Evolutionary conservation across 352 stramenopile genomes (phyloP).

Genomic region (Phytophthora ohioensis): DNA sequence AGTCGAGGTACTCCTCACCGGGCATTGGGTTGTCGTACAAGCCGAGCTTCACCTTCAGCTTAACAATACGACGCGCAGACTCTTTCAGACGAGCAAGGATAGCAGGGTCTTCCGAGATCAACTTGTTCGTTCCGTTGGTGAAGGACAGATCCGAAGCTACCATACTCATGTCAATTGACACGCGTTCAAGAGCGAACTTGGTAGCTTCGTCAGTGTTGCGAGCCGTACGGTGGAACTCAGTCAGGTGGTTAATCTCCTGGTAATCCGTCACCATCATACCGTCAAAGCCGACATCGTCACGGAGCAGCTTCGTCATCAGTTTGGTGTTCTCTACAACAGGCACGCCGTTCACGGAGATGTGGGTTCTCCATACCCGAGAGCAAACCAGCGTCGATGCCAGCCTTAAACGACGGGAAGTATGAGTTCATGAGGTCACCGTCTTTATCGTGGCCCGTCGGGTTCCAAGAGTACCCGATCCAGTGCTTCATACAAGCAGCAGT

Average conservation of each 20-base stretch:
- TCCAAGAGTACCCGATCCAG: conserved; percentile 78
- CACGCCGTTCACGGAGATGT: conserved; percentile 91
- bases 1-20: conserved; percentile 44
- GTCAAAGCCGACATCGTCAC: conserved; percentile 78
- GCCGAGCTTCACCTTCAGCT: conserved; percentile 65
- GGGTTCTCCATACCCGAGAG: conserved; percentile 93
- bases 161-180: conserved; percentile 92
- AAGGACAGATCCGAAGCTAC: conserved; percentile 49
- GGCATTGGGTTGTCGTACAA: conserved; percentile 71
- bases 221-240: conserved; percentile 55
- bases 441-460: conserved; percentile 77
- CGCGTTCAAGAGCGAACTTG: conserved; percentile 66
- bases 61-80: conserved; percentile 66
- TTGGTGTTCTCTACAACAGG: conserved; percentile 83
- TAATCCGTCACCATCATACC: conserved; percentile 93
- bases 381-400: conserved; percentile 68
- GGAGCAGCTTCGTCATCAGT: conserved; percentile 71
- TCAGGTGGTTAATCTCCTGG: conserved; percentile 87
- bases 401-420: conserved; percentile 81
- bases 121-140: conserved; percentile 47
- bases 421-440: conserved; percentile 76
- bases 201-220: conserved; percentile 51
- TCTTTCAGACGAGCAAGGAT: conserved; percentile 52
- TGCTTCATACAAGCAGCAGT: conserved; percentile 87
- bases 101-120: conserved; percentile 41